Evolutionary conservation across 2,329 filamentous ascomycete species (phyloP), one percentile per base, ranked within the genome.

Genomic region (Cephalotrichum gorgonifer): DNA sequence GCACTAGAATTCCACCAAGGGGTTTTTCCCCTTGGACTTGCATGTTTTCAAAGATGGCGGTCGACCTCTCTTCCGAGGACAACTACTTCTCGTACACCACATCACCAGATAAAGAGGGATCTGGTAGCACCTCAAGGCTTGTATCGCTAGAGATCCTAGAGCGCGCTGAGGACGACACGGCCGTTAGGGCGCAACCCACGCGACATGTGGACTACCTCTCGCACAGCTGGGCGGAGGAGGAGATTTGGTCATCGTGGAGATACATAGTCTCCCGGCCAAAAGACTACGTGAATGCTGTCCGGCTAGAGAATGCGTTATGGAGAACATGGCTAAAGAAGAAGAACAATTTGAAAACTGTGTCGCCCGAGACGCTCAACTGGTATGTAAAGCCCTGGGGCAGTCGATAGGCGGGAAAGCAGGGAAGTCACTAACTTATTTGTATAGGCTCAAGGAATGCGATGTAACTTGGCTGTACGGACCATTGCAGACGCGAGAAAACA

Each of bases 391-490:
- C n/a, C 14, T 39, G 17, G 17, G n/a, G 6, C 9, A 20, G 7
- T 39, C 9, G 9, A 3, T n/a, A 20, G 17, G 17, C 17, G n/a
- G 7, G 35, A n/a, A n/a, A n/a, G n/a, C n/a, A n/a, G n/a, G n/a
- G n/a, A n/a, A n/a, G n/a, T 7, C 35, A 22, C 35, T 39, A 11
- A 39, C 35, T n/a, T 39, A 6, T 20, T 20, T 39, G n/a, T 20
- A n/a, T n/a, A 95, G 89, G 90, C 74, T 96, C 52, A 98, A 97
- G 64, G 93, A 97, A 59, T 93, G 86, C 63, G 91, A 98, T 65
- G 89, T 96, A 28, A 96, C 91, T 43, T 98, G 91, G 93, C 74
- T 98, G 1, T 98, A 97, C 60, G 93, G 93, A 0, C 93, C 93
- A 12, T 68, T 96, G 44, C 91, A 95, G 63, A 85, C 84, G 1